Evolutionary conservation across 257 asterid genomes (phyloP).

Genomic region (Jaltomata sinuosa): DNA sequence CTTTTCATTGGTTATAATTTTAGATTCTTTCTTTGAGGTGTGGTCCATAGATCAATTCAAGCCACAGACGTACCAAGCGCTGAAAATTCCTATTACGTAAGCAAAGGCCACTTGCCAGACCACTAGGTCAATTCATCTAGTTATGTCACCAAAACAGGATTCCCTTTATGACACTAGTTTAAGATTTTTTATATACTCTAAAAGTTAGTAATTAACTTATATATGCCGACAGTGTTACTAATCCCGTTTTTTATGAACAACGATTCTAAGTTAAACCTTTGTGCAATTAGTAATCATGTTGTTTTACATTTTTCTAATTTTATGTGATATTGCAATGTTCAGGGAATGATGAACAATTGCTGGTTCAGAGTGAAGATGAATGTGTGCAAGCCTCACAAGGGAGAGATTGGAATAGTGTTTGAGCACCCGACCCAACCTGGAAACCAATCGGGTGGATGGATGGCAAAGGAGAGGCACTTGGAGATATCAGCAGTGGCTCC

Average conservation of each 20-base stretch:
- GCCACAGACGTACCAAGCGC: not conserved
- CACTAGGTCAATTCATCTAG: not conserved
- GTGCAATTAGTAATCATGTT: not conserved
- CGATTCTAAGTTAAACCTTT: not conserved
- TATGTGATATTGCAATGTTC: not conserved
- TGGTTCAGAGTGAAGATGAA: constrained; percentile 85
- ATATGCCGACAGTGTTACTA: not conserved
- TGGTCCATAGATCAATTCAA: not conserved
- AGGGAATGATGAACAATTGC: constrained; percentile 99
- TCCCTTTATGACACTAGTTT: not conserved
- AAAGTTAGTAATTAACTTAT: not conserved
- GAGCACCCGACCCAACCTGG: constrained; percentile 98
- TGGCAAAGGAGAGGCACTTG: constrained; percentile 74
- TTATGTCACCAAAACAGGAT: not conserved
- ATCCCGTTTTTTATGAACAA: not conserved
- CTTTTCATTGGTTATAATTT: not conserved
- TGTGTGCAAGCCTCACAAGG: constrained; percentile 69
- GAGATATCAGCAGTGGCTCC: constrained; percentile 39
- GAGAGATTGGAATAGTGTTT: constrained; percentile 79
- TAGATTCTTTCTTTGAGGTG: not conserved
- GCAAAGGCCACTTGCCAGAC: not conserved
- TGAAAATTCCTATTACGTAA: not conserved
- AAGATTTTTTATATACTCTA: not conserved
- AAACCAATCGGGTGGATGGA: constrained; percentile 88
- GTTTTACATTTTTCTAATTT: not conserved